phyloP scores from a whole-genome alignment of 2,329 filamentous ascomycete genomes.

The Beauveria pseudobassiana region DNA sequence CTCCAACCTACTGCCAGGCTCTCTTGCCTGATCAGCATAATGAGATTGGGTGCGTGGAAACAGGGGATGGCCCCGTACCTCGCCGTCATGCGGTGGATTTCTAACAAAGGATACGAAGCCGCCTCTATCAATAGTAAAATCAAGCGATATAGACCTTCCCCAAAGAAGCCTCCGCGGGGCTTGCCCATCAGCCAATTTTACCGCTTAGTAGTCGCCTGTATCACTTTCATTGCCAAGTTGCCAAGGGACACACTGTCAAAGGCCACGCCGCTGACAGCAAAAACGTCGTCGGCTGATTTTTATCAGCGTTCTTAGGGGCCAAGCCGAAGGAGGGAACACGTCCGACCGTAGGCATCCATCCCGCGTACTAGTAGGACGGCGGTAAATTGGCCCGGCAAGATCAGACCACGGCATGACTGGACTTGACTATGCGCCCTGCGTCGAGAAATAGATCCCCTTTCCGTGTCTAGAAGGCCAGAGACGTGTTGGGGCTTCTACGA shows the following conservation, averaged over 20 bases:
- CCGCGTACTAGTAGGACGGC: not conserved
- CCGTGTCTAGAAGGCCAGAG: not conserved
- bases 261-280: not conserved
- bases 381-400: not conserved
- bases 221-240: not conserved
- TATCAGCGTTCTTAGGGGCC: not conserved
- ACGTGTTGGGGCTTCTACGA: too few species aligned
- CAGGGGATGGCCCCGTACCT: not conserved
- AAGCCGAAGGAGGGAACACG: not conserved
- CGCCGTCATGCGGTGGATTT: not conserved
- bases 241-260: not conserved
- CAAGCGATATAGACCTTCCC: not conserved
- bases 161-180: not conserved
- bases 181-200: not conserved
- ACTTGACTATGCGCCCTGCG: not conserved
- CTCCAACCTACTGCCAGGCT: not conserved
- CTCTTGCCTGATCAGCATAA: not conserved
- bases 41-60: not conserved
- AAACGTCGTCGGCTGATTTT: not conserved
- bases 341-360: not conserved
- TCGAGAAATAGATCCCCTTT: not conserved
- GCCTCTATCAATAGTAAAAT: not conserved
- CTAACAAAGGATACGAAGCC: not conserved
- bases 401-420: constrained; percentile 1
- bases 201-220: not conserved